phyloP scores from a whole-genome alignment of 2,329 filamentous ascomycete genomes.

The Colletotrichum cereale region DNA sequence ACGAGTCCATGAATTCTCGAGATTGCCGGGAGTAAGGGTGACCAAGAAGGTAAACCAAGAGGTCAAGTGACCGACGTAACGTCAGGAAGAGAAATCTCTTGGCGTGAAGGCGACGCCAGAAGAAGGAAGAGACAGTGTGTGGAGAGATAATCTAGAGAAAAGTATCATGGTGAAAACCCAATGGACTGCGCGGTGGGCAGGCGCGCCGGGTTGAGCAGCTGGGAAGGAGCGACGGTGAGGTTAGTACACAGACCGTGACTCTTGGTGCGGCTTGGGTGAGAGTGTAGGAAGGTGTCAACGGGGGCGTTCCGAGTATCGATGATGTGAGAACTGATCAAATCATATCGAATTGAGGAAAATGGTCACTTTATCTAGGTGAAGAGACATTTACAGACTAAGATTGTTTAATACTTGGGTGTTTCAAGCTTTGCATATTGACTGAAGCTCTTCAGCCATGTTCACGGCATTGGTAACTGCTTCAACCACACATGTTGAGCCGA shows the following conservation, averaged over 20 bases:
- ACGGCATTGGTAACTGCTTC: no score
- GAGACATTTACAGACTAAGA: no score
- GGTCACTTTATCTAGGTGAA: no score
- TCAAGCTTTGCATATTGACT: no score
- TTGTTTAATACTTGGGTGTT: no score
- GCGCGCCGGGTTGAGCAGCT: not conserved
- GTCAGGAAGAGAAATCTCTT: not conserved
- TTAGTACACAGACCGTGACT: constrained; percentile 1
- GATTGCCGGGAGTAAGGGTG: not conserved
- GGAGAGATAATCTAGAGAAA: not conserved
- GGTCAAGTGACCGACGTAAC: not conserved
- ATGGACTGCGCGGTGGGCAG: not conserved
- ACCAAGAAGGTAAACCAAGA: not conserved
- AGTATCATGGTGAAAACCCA: not conserved
- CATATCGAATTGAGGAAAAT: no score
- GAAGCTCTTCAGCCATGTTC: no score
- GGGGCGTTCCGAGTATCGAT: not conserved
- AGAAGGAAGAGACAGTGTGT: not conserved
- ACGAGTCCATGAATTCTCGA: not conserved
- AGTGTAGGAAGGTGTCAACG: not conserved
- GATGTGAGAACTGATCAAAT: not conserved
- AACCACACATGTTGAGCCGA: no score
- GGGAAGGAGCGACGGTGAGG: constrained; percentile 19
- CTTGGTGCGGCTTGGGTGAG: constrained; percentile 11
- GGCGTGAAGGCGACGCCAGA: no score